Percentiles rank a stretch among this genome's conserved stretches.
Evolutionary conservation across 345 rosid species (phyloP).

Genomic region (Rhizophora apiculata): DNA sequence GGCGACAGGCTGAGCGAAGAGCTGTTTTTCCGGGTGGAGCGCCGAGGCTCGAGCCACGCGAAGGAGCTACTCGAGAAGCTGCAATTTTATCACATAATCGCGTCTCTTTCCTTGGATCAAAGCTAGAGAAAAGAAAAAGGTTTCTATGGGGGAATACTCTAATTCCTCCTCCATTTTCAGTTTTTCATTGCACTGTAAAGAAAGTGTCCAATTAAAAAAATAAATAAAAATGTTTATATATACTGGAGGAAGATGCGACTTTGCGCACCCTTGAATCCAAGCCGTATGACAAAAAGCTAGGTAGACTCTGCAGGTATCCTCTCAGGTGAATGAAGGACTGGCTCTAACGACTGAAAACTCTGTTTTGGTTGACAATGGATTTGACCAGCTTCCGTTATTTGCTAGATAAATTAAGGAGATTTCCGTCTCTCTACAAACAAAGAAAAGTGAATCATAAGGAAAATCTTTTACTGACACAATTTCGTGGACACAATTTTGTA

Average conservation of each 20-base stretch:
- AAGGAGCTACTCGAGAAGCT: conserved; percentile 71
- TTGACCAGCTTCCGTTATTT: too few relatives aligned
- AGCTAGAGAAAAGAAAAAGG: neutral
- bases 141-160: too few relatives aligned
- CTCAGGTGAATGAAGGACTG: neutral
- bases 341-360: too few relatives aligned
- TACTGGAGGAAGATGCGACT: conserved; percentile 9
- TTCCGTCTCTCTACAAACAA: too few relatives aligned
- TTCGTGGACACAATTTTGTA: too few relatives aligned
- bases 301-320: neutral
- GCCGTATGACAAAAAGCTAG: conserved; percentile 9
- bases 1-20: conserved; percentile 74
- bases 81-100: conserved; percentile 83
- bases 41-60: conserved; percentile 60
- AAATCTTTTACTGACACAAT: too few relatives aligned
- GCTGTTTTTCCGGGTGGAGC: conserved; percentile 59
- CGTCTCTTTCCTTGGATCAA: conserved; percentile 62
- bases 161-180: neutral
- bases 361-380: too few relatives aligned
- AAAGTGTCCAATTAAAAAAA: neutral
- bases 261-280: conserved; percentile 32
- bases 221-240: too few relatives aligned
- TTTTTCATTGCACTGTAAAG: conserved; percentile 5
- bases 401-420: too few relatives aligned
- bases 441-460: too few relatives aligned